These are phyloP conservation scores for Saccharomycopsis sp. DNA, from an alignment of 805 yeast genomes.

Conservation along the genomic window DNA sequence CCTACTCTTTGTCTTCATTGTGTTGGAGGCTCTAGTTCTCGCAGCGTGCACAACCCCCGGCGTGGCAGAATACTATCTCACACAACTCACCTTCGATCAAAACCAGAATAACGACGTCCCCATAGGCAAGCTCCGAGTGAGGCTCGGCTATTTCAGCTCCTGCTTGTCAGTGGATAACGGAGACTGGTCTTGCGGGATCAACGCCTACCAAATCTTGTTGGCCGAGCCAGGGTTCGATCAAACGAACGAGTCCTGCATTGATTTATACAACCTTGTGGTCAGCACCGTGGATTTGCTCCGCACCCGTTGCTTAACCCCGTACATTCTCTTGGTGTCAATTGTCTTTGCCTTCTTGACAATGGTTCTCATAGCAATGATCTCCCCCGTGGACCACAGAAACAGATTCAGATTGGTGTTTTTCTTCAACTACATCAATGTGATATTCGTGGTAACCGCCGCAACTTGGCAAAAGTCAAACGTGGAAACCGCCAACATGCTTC, in stretches of 20 bases:
- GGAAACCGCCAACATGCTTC: constrained; percentile 16
- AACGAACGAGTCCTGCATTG: constrained; percentile 3
- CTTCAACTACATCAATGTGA: constrained; percentile 12
- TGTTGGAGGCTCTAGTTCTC: constrained; percentile 19
- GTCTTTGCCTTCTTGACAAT: constrained; percentile 12
- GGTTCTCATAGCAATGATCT: constrained; percentile 11
- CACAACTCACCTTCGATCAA: constrained; percentile 5
- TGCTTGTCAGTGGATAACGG: constrained; percentile 10
- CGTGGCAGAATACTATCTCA: constrained; percentile 9
- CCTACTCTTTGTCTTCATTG: constrained; percentile 17
- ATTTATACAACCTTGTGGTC: constrained; percentile 15
- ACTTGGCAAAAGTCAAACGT: constrained; percentile 21
- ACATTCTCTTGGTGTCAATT: constrained; percentile 17
- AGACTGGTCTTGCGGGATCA: constrained; percentile 17
- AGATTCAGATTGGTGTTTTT: constrained; percentile 11
- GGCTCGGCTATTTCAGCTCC: constrained; percentile 18
- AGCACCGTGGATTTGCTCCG: constrained; percentile 17
- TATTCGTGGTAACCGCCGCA: constrained; percentile 17
- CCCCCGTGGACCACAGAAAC: constrained; percentile 8
- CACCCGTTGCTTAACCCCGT: constrained; percentile 19
- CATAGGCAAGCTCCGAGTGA: constrained; percentile 7
- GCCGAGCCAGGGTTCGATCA: constrained; percentile 8
- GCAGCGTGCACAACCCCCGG: constrained; percentile 17
- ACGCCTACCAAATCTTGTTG: constrained; percentile 10
- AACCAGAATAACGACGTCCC: background rate